Conservation (phyloP, 495 filamentous ascomycete species). For the Clavariopsis aquatica region DNA sequence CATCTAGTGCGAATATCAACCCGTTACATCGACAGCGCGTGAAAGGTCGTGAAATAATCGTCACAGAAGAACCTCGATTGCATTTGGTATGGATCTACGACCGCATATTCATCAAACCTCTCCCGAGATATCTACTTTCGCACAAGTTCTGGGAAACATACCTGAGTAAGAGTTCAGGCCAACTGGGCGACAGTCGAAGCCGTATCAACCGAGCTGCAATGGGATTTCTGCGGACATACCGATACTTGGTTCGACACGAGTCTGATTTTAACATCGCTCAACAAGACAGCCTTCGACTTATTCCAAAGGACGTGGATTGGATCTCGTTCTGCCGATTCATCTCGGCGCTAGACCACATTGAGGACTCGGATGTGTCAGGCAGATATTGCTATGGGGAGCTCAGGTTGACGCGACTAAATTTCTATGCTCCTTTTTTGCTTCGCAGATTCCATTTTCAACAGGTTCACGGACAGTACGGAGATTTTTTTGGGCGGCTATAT, state of each 20-base stretch:
- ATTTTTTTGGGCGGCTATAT: constrained; percentile 28
- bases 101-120: constrained; percentile 15
- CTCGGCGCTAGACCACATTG: not conserved
- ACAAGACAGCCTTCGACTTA: not conserved
- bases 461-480: constrained; percentile 22
- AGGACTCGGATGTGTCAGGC: constrained; percentile 18
- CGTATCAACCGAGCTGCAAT: too few species aligned
- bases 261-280: constrained; percentile 28
- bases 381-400: constrained; percentile 38
- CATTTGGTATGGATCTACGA: constrained; percentile 15
- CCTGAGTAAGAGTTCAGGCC: too few species aligned
- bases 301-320: constrained; percentile 8
- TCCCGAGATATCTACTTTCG: constrained; percentile 14
- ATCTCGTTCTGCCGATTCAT: not conserved
- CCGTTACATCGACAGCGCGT: too few species aligned
- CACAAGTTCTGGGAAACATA: constrained; percentile 18
- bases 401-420: constrained; percentile 32
- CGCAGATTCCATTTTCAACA: constrained; percentile 8
- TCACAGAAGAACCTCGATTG: constrained; percentile 15
- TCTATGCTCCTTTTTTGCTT: constrained; percentile 16
- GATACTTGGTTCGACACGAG: constrained; percentile 17
- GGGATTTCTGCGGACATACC: constrained; percentile 25
- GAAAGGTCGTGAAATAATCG: constrained; percentile 3
- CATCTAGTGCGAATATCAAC: too few species aligned
- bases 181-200: too few species aligned